Evolutionary conservation across 2,329 filamentous ascomycete genomes (phyloP).

Genomic region (Lomentospora prolificans): DNA sequence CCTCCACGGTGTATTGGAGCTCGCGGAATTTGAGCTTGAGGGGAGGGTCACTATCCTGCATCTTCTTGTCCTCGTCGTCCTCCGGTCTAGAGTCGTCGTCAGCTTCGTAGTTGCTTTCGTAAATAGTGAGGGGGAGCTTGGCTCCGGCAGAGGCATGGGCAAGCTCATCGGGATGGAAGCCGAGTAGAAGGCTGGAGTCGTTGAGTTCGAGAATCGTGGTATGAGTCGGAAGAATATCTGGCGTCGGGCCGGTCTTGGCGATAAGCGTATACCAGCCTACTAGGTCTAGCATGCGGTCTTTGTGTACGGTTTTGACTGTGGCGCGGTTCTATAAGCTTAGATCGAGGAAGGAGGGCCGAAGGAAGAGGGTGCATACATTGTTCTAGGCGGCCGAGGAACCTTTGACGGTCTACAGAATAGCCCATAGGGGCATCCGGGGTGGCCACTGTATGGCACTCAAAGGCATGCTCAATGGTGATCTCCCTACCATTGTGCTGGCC

Average conservation of each 20-base stretch:
- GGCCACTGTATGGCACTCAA: constrained; percentile 59
- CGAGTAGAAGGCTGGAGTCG: constrained; percentile 77
- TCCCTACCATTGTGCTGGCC: constrained; percentile 86
- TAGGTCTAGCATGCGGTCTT: constrained; percentile 69
- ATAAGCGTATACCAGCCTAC: constrained; percentile 89
- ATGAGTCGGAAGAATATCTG: constrained; percentile 63
- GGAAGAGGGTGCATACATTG: constrained; percentile 56
- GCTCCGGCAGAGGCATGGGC: constrained; percentile 52
- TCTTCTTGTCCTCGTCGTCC: constrained; percentile 49
- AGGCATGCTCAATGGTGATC: constrained; percentile 87
- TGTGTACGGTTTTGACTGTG: constrained; percentile 80
- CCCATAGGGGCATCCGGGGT: constrained; percentile 40
- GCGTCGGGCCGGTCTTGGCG: constrained; percentile 60
- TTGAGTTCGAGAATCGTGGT: constrained; percentile 68
- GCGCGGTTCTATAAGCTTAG: background rate
- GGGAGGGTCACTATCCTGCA: constrained; percentile 53
- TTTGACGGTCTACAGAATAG: constrained; percentile 53
- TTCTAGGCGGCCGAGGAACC: constrained; percentile 70
- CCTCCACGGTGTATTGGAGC: constrained; percentile 80
- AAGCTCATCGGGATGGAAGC: constrained; percentile 65
- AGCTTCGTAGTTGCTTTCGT: constrained; percentile 74
- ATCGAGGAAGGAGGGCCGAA: background rate
- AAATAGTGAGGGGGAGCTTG: constrained; percentile 81
- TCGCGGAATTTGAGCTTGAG: constrained; percentile 68
- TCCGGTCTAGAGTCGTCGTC: constrained; percentile 36